phyloP scores from a whole-genome alignment of 148 eudicot genomes.

The Cornus kousa region DNA sequence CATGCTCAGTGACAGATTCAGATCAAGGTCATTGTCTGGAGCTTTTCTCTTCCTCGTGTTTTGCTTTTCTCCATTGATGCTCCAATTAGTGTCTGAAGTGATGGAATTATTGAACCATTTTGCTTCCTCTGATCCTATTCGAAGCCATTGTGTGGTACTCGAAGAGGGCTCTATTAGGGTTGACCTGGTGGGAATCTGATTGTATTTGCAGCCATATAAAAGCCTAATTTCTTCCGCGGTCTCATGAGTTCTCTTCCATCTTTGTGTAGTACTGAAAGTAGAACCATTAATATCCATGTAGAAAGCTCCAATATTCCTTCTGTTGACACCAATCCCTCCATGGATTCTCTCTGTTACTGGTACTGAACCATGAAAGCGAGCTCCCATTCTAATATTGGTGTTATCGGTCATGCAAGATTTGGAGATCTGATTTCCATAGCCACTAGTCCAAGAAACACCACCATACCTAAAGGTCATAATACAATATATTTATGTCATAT shows the following conservation, averaged over 20 bases:
- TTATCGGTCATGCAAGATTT: background rate
- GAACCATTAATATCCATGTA: background rate
- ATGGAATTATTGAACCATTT: background rate
- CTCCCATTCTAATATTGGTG: background rate
- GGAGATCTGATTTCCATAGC: background rate
- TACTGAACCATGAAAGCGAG: background rate
- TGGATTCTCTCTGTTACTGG: background rate
- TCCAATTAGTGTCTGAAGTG: background rate
- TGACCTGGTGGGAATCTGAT: background rate
- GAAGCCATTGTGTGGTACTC: conserved; percentile 1
- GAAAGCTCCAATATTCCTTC: background rate
- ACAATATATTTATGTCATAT: background rate
- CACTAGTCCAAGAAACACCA: background rate
- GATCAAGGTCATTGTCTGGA: conserved; percentile 8
- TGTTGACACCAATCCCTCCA: background rate
- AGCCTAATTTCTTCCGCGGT: background rate
- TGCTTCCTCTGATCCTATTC: background rate
- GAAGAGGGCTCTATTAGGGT: background rate
- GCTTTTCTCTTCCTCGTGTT: conserved; percentile 10
- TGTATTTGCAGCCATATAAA: background rate
- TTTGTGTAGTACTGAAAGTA: background rate
- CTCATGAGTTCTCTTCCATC: background rate
- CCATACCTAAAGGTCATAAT: background rate
- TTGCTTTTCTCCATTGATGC: background rate
- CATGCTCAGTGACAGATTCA: conserved; percentile 12